Percentiles rank a stretch among this genome's conserved stretches.
Conservation (phyloP, 2,329 filamentous ascomycete species). For the Tolypocladium album region DNA sequence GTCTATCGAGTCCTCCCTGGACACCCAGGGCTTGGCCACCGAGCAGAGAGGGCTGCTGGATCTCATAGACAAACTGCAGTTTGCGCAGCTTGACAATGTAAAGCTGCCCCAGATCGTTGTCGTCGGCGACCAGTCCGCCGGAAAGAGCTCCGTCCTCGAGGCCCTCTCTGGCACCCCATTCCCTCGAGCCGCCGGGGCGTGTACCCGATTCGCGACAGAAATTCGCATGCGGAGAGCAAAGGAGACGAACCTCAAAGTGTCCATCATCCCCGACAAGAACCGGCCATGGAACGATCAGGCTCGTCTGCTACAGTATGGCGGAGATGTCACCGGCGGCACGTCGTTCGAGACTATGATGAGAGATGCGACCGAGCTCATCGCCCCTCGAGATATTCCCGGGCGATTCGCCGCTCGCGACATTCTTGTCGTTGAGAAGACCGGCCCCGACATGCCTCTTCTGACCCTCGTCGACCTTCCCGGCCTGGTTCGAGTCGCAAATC, state of each 20-base stretch:
- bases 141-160: slow-evolving; percentile 54
- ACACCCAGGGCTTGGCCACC: slow-evolving; percentile 36
- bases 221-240: slow-evolving; percentile 41
- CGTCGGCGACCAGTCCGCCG: slow-evolving; percentile 53
- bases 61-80: slow-evolving; percentile 44
- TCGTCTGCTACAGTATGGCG: slow-evolving; percentile 35
- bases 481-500: slow-evolving; percentile 41
- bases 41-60: slow-evolving; percentile 48
- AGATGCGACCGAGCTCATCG: slow-evolving; percentile 39
- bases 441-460: slow-evolving; percentile 47
- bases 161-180: slow-evolving; percentile 53
- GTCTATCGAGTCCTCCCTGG: slow-evolving; percentile 36
- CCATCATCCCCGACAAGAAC: slow-evolving; percentile 43
- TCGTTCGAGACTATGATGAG: slow-evolving; percentile 41
- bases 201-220: slow-evolving; percentile 52
- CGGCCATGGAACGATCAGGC: slow-evolving; percentile 35
- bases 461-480: slow-evolving; percentile 54
- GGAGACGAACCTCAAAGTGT: slow-evolving; percentile 33
- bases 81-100: slow-evolving; percentile 39
- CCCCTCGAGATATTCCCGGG: slow-evolving; percentile 36
- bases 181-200: slow-evolving; percentile 47
- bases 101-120: slow-evolving; percentile 52
- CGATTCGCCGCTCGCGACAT: slow-evolving; percentile 42
- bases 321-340: slow-evolving; percentile 30
- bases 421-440: slow-evolving; percentile 47